Evolutionary conservation across 495 filamentous ascomycete genomes (phyloP).

Genomic region (Trichoderma erinaceum): DNA sequence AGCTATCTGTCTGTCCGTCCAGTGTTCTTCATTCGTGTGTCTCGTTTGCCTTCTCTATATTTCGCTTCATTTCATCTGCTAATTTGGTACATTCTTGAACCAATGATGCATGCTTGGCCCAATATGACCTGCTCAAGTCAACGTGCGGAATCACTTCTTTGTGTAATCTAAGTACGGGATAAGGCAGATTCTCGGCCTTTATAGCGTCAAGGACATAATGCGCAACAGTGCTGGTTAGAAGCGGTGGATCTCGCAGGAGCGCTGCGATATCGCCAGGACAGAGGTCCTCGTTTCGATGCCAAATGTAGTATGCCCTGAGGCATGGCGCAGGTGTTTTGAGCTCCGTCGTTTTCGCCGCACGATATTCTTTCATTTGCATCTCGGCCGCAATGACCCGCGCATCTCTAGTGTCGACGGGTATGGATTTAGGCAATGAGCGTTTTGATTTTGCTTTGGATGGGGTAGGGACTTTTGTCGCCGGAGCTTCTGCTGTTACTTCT

Average conservation of each 20-base stretch:
- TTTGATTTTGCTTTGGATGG: not conserved
- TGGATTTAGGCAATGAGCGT: not conserved
- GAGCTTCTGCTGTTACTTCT: not conserved
- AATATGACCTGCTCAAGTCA: not conserved
- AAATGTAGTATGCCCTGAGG: slow-evolving; percentile 58
- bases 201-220: slow-evolving; percentile 44
- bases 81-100: not conserved
- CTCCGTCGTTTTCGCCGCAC: slow-evolving; percentile 16
- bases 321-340: slow-evolving; percentile 22
- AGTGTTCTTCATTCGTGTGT: not conserved
- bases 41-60: not conserved
- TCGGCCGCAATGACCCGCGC: slow-evolving; percentile 34
- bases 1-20: not conserved
- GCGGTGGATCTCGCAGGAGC: slow-evolving; percentile 50
- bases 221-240: slow-evolving; percentile 43
- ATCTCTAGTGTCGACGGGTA: slow-evolving; percentile 23
- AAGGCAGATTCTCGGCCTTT: slow-evolving; percentile 35
- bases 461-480: not conserved
- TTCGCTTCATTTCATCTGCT: not conserved
- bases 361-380: slow-evolving; percentile 28
- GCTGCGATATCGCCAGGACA: slow-evolving; percentile 39
- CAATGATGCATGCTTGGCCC: not conserved
- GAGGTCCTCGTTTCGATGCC: slow-evolving; percentile 45
- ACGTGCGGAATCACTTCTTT: not conserved
- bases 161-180: slow-evolving; percentile 11